These are phyloP conservation scores for Aureobasidium sp. DNA, from an alignment of 2,329 filamentous ascomycete genomes.

Conservation along the genomic window DNA sequence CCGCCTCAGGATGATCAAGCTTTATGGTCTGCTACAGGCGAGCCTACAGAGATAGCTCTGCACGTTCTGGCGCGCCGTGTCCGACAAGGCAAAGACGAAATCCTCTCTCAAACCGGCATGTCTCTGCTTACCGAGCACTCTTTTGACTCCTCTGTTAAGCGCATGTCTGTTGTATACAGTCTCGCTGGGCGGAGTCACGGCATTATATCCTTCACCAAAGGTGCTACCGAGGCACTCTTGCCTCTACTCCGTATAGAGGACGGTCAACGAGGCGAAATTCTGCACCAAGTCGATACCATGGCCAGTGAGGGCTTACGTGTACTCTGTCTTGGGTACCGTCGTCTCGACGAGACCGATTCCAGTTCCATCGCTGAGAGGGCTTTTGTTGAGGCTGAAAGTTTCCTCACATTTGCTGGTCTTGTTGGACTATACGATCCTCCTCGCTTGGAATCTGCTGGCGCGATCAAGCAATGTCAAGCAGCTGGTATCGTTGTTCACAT, in stretches of 20 bases:
- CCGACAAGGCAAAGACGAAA: conserved; percentile 23
- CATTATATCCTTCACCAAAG: conserved; percentile 27
- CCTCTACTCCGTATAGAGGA: conserved; percentile 23
- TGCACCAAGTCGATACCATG: conserved; percentile 25
- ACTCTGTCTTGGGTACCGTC: conserved; percentile 25
- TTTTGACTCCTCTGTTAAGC: conserved; percentile 30
- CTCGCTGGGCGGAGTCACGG: background rate
- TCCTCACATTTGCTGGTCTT: conserved; percentile 23
- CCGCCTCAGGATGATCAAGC: conserved; percentile 48
- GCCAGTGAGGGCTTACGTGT: conserved; percentile 25
- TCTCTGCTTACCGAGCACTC: conserved; percentile 20
- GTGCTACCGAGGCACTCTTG: conserved; percentile 29
- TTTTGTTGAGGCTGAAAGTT: conserved; percentile 16
- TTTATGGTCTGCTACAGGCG: conserved; percentile 57
- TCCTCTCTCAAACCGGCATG: background rate
- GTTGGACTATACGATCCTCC: conserved; percentile 30
- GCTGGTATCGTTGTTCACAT: conserved; percentile 45
- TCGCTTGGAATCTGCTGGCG: conserved; percentile 28
- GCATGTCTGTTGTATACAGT: conserved; percentile 28
- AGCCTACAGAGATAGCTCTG: conserved; percentile 67
- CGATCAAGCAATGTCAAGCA: conserved; percentile 38
- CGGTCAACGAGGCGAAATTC: conserved; percentile 20
- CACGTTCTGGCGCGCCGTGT: conserved; percentile 67
- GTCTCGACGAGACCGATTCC: background rate
- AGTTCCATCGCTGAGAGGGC: conserved; percentile 23